Evolutionary conservation across 2,329 filamentous ascomycete species (phyloP).

Genomic region (Penicillium decumbens): DNA sequence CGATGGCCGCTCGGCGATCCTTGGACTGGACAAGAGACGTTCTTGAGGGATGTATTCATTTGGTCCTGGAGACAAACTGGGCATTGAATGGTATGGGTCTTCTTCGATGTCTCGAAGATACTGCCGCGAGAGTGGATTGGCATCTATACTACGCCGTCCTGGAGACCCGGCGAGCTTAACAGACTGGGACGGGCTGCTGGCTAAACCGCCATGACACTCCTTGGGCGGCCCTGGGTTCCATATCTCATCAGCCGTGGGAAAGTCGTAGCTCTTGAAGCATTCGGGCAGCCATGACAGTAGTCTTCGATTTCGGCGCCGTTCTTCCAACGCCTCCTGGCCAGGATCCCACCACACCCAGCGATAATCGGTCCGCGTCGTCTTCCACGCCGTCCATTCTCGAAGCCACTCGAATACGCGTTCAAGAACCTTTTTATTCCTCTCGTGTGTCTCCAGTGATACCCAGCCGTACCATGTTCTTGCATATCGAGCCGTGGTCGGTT

Average conservation of each 20-base stretch:
- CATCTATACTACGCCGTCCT: not conserved
- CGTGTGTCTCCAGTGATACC: conserved; percentile 32
- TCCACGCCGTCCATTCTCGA: conserved; percentile 31
- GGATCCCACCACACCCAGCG: conserved; percentile 43
- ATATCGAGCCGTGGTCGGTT: conserved; percentile 31
- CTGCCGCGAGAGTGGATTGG: not conserved
- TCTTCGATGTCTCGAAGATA: not conserved
- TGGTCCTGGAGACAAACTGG: not conserved
- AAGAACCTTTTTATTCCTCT: conserved; percentile 26
- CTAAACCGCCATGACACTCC: conserved; percentile 5
- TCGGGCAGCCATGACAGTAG: conserved; percentile 24
- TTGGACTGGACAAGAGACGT: not conserved
- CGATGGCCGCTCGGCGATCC: not conserved
- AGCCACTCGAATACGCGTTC: conserved; percentile 19
- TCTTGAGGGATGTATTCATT: not conserved
- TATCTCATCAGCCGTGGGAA: conserved; percentile 23
- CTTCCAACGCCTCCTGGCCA: conserved; percentile 22
- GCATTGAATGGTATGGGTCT: not conserved
- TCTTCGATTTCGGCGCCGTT: conserved; percentile 16
- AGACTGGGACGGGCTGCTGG: not conserved
- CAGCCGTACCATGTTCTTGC: conserved; percentile 44
- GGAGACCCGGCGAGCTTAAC: not conserved
- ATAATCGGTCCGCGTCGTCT: conserved; percentile 34
- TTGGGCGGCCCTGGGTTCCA: conserved; percentile 21
- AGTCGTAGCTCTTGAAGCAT: conserved; percentile 27